Evolutionary conservation across 257 asterid species (phyloP), one percentile per base, ranked within the genome.

Genomic region (Eustoma russellianum): DNA sequence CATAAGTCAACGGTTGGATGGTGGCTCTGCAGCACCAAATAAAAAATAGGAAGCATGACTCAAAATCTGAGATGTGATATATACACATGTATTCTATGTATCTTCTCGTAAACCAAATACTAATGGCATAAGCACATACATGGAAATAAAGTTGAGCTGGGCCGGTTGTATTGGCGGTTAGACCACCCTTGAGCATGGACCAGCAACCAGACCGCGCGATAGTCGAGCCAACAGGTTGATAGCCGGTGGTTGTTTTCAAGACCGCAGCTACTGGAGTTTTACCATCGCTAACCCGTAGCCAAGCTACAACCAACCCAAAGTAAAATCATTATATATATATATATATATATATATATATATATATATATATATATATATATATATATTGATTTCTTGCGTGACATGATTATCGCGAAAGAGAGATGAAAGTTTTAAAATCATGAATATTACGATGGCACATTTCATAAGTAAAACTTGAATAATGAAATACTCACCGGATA

Each of bases 101-200:
- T 24, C 30, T 2, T 24, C 2, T 24, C 30, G 30, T 24, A 24
- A 24, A 24, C 30, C 30, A 24, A 24, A 24, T n/a, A n/a, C n/a
- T n/a, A n/a, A n/a, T n/a, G 6, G 5, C 18, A 16, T 24, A 50
- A 40, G 6, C 17, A 14, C 14, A n/a, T 19, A 79, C 94, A 81
- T 69, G 59, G 56, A 86, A 77, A 50, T 57, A 70, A 9, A 86
- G 82, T 0, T 69, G 15, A 0, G 73, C 75, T 3, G 67, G 74
- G n/a, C 74, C 82, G 5, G 89, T 64, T 49, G 47, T 41, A 46
- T 69, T 70, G 6, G 63, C 78, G 15, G 64, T 52, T 1, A 83
- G 4, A 11, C 93, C 86, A 44, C 93, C 88, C 62, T 80, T 83
- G 8, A 80, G 75, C 83, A 80, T 75, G 17, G 83, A 70, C 88